Evolutionary conservation across 768 basidiomycete genomes (phyloP).

Genomic region (Naganishia randhawae): DNA sequence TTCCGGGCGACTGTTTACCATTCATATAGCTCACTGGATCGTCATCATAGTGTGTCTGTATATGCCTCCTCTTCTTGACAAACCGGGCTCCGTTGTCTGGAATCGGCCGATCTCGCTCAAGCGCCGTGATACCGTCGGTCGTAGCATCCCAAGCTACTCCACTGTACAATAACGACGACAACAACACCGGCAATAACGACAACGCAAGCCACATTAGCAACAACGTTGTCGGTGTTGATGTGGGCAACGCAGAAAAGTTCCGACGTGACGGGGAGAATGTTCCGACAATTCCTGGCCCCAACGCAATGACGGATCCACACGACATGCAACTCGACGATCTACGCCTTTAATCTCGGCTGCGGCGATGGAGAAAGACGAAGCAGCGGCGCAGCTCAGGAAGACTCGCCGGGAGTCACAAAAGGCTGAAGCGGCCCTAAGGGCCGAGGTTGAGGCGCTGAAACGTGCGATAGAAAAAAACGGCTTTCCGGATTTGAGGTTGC

Average conservation of each 20-base stretch:
- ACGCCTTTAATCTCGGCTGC: conserved; percentile 62
- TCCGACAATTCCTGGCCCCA: not conserved
- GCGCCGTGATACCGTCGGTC: conserved; percentile 33
- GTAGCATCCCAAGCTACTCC: not conserved
- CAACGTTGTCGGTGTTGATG: not conserved
- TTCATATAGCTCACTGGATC: no score
- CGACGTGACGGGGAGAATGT: not conserved
- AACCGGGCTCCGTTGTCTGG: conserved; percentile 54
- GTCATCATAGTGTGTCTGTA: conserved; percentile 39
- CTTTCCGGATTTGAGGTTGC: conserved; percentile 68
- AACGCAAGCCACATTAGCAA: not conserved
- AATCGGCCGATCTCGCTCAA: conserved; percentile 54
- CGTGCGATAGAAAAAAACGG: conserved; percentile 75
- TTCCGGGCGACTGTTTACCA: not conserved
- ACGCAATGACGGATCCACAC: not conserved
- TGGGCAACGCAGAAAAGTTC: not conserved
- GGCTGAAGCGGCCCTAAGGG: conserved; percentile 70
- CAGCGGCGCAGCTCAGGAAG: conserved; percentile 68
- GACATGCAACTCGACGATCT: conserved; percentile 50
- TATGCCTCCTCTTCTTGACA: conserved; percentile 47
- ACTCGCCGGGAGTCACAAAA: conserved; percentile 78
- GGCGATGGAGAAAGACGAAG: conserved; percentile 64
- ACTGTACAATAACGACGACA: not conserved
- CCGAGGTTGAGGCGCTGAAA: conserved; percentile 79
- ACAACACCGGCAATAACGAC: not conserved